Conservation (phyloP, 352 stramenopile genomes). For the Hyphochytrium catenoides region DNA sequence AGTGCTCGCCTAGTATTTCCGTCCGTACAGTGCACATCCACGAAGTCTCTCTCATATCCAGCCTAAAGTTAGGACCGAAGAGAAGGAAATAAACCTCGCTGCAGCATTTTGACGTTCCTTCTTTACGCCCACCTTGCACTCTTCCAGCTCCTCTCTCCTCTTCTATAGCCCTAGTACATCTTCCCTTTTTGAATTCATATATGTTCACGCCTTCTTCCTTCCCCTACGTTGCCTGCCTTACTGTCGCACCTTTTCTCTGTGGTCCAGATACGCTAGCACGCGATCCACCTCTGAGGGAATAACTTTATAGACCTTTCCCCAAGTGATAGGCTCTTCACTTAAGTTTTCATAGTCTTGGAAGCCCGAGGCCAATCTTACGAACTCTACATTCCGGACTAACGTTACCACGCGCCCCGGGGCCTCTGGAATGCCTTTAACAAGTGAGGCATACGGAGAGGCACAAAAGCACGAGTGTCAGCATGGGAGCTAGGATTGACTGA, state of each 20-base stretch:
- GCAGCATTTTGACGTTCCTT: too few species aligned
- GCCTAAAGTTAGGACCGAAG: too few species aligned
- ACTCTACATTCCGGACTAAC: constrained; percentile 32
- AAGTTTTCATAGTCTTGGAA: constrained; percentile 41
- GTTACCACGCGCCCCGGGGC: constrained; percentile 53
- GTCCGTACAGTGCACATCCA: constrained; percentile 47
- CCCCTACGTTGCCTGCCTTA: too few species aligned
- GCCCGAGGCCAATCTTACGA: constrained; percentile 39
- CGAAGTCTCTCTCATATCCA: constrained; percentile 42
- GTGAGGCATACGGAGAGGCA: too few species aligned
- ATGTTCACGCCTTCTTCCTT: too few species aligned
- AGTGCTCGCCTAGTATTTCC: constrained; percentile 29
- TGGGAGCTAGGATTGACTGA: too few species aligned
- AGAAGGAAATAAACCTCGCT: too few species aligned
- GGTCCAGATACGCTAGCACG: constrained; percentile 49
- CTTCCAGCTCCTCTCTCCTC: too few species aligned
- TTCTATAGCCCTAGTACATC: too few species aligned
- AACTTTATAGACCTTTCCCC: constrained; percentile 61
- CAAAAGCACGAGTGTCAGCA: too few species aligned
- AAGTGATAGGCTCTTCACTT: constrained; percentile 32
- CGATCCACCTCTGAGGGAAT: constrained; percentile 36
- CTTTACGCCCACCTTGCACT: too few species aligned
- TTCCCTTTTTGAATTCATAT: background rate
- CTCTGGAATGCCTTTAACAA: constrained; percentile 34
- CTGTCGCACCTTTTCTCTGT: constrained; percentile 22